phyloP scores from a whole-genome alignment of 2,329 filamentous ascomycete species.

The Nigrospora osmanthi region DNA sequence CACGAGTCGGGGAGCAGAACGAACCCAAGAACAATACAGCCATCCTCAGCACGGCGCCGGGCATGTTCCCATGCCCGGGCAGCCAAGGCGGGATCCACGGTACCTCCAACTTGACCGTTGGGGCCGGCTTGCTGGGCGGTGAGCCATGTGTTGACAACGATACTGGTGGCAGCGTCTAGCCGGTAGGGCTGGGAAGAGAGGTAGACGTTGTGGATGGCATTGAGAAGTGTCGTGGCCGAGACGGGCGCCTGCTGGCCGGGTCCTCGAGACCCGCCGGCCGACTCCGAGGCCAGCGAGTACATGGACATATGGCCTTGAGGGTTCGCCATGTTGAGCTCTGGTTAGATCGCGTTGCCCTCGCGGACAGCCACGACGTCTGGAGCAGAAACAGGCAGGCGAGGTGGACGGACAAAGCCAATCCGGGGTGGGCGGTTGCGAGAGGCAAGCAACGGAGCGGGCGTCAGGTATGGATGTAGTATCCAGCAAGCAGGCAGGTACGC shows the following conservation, averaged over 20 bases:
- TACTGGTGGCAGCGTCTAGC: constrained; percentile 81
- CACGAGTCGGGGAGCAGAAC: constrained; percentile 21
- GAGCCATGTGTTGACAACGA: constrained; percentile 94
- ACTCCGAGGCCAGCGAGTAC: constrained; percentile 60
- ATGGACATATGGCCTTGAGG: constrained; percentile 51
- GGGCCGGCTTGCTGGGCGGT: constrained; percentile 65
- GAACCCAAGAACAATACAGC: constrained; percentile 83
- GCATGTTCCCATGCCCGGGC: constrained; percentile 93
- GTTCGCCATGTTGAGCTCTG: constrained; percentile 44
- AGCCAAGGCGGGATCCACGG: constrained; percentile 72
- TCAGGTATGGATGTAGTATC: no score
- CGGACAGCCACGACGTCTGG: constrained; percentile 29
- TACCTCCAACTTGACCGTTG: constrained; percentile 64
- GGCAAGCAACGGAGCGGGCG: no score
- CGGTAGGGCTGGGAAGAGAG: constrained; percentile 73
- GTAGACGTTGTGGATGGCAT: constrained; percentile 86
- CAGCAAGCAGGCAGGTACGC: no score
- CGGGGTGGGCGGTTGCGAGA: no score
- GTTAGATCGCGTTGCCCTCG: constrained; percentile 24
- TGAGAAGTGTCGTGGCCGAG: constrained; percentile 87
- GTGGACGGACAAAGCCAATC: no score
- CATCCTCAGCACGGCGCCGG: constrained; percentile 86
- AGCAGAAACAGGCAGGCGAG: not conserved
- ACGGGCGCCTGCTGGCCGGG: constrained; percentile 64
- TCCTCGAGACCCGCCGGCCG: constrained; percentile 47